Conservation (phyloP, 2,329 filamentous ascomycete genomes). For the Microdochium paspali region DNA sequence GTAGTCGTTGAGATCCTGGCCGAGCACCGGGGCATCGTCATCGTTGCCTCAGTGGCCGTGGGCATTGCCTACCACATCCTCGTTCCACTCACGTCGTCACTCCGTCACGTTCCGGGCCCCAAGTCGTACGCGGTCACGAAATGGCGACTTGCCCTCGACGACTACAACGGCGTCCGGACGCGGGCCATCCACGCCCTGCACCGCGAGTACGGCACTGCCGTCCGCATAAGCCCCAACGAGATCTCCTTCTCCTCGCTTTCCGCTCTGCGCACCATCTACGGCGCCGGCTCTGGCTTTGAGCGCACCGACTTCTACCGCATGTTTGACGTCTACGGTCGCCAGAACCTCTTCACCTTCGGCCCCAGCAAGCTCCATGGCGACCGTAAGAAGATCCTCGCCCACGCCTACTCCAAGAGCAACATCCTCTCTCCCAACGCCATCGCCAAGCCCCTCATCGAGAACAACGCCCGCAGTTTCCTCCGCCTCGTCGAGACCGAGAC, state of each 20-base stretch:
- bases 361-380: constrained; percentile 31
- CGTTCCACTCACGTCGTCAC: constrained; percentile 1
- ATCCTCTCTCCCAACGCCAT: constrained; percentile 23
- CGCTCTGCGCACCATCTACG: constrained; percentile 43
- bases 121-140: constrained; percentile 28
- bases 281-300: constrained; percentile 39
- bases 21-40: not conserved
- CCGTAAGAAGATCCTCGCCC: constrained; percentile 40
- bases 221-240: constrained; percentile 37
- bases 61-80: not conserved
- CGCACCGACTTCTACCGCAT: constrained; percentile 42
- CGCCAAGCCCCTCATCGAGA: constrained; percentile 21
- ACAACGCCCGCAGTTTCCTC: constrained; percentile 29
- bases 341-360: constrained; percentile 43
- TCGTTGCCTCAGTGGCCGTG: not conserved
- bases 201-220: constrained; percentile 30
- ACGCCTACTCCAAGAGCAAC: constrained; percentile 41
- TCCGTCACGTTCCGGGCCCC: constrained; percentile 24
- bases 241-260: constrained; percentile 29
- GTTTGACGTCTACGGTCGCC: constrained; percentile 42
- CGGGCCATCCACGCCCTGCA: constrained; percentile 31
- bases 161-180: constrained; percentile 31
- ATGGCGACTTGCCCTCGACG: constrained; percentile 34
- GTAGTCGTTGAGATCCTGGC: not conserved
- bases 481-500: constrained; percentile 25